phyloP scores from a whole-genome alignment of 2,329 filamentous ascomycete genomes.

The Nemania bipapillata region DNA sequence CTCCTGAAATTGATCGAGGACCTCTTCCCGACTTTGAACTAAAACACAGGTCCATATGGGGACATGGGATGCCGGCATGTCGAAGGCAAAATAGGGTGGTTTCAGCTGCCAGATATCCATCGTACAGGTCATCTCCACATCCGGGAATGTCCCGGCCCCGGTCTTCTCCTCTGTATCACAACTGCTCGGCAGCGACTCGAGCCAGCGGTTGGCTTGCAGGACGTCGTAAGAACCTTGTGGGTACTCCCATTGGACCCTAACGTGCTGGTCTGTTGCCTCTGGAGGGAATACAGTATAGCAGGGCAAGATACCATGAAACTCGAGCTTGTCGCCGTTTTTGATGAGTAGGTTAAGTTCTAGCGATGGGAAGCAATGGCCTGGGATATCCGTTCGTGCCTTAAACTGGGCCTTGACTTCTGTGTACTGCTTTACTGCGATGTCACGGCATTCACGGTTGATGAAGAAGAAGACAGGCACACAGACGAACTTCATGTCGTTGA shows the following conservation, averaged over 20 bases:
- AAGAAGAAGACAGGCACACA: constrained; percentile 17
- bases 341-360: not conserved
- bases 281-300: not conserved
- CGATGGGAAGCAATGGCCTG: not conserved
- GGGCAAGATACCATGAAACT: not conserved
- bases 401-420: not conserved
- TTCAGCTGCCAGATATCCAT: not conserved
- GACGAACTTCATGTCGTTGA: not conserved
- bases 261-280: not conserved
- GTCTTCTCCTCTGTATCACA: not conserved
- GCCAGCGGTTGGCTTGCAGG: not conserved
- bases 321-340: not conserved
- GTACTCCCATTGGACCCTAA: not conserved
- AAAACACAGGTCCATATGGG: not conserved
- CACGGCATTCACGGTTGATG: constrained; percentile 12
- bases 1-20: not conserved
- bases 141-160: not conserved
- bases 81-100: not conserved
- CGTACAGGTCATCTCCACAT: not conserved
- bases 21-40: not conserved
- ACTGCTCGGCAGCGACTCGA: not conserved
- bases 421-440: not conserved
- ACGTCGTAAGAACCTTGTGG: not conserved
- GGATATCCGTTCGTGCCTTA: not conserved
- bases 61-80: not conserved